phyloP scores from a whole-genome alignment of 2,329 filamentous ascomycete species.

The Coniochaeta prunicola region DNA sequence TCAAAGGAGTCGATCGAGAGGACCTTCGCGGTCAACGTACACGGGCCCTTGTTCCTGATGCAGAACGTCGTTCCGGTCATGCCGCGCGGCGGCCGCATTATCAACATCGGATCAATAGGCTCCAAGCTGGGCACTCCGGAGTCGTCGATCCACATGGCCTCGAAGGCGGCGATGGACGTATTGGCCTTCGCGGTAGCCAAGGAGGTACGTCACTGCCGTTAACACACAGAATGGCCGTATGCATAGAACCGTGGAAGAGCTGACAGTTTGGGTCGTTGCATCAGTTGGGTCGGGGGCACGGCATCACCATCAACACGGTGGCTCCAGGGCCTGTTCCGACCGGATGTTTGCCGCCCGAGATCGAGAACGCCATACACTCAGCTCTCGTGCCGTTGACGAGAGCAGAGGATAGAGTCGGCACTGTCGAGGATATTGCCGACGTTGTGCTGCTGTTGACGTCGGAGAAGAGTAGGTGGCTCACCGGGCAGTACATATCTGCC shows the following conservation, averaged over 20 bases:
- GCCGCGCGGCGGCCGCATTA: conserved; percentile 21
- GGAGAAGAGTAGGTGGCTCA: conserved; percentile 27
- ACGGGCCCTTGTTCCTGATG: conserved; percentile 24
- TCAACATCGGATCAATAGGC: conserved; percentile 19
- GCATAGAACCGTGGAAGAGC: background rate
- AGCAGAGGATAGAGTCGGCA: conserved; percentile 25
- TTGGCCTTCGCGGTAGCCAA: conserved; percentile 23
- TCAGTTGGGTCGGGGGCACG: conserved; percentile 23
- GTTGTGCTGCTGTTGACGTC: conserved; percentile 26
- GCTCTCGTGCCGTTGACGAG: conserved; percentile 18
- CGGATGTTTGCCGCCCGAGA: conserved; percentile 13
- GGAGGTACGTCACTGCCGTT: conserved; percentile 17
- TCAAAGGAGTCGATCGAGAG: conserved; percentile 17
- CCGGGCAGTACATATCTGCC: conserved; percentile 1
- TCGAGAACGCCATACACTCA: conserved; percentile 12
- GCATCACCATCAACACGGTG: conserved; percentile 33
- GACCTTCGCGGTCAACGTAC: conserved; percentile 23
- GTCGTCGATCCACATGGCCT: conserved; percentile 15
- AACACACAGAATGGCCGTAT: background rate
- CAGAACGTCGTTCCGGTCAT: conserved; percentile 25
- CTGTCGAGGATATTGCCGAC: conserved; percentile 31
- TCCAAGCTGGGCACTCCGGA: conserved; percentile 11
- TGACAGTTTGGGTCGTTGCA: background rate
- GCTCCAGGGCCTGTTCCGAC: conserved; percentile 29
- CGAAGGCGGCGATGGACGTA: conserved; percentile 25